These are phyloP conservation scores for Phialophora expanda DNA, from an alignment of 2,329 filamentous ascomycete species.

Conservation along the genomic window DNA sequence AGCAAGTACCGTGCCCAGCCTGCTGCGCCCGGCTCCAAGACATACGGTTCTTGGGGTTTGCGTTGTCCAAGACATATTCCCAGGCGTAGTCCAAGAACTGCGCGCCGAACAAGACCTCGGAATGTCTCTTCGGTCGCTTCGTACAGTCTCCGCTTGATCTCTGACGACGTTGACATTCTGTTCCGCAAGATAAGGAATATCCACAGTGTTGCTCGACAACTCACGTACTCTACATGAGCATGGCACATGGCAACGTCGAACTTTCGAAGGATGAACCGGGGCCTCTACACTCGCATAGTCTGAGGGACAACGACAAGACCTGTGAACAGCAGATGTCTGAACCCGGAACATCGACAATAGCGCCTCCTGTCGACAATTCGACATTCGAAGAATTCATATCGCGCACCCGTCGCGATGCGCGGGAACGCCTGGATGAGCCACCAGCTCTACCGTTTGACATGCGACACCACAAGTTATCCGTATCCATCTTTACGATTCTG, in stretches of 20 bases:
- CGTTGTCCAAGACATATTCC: neutral
- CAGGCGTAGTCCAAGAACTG: constrained; percentile 2
- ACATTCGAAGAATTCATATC: constrained; percentile 12
- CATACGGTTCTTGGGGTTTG: neutral
- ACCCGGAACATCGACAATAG: constrained; percentile 3
- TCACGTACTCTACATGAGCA: neutral
- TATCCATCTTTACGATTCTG: constrained; percentile 33
- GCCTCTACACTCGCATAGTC: neutral
- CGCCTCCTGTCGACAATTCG: constrained; percentile 3
- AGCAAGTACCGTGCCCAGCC: neutral
- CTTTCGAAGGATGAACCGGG: neutral
- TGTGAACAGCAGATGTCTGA: constrained; percentile 1
- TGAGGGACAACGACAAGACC: neutral
- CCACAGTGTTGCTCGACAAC: neutral
- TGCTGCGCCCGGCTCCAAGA: constrained; percentile 11
- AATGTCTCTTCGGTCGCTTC: neutral
- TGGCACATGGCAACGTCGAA: neutral
- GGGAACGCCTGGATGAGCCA: constrained; percentile 20
- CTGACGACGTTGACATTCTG: neutral
- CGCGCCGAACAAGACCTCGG: neutral
- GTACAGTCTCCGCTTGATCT: neutral
- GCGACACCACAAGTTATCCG: constrained; percentile 31
- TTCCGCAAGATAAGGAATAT: constrained; percentile 2
- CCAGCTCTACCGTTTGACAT: constrained; percentile 34
- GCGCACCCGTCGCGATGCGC: constrained; percentile 18